A percentile compares a stretch with the other conserved stretches of the same genome.
Evolutionary conservation across 2,329 filamentous ascomycete genomes (phyloP).

Genomic region (Pseudocercospora ulei): DNA sequence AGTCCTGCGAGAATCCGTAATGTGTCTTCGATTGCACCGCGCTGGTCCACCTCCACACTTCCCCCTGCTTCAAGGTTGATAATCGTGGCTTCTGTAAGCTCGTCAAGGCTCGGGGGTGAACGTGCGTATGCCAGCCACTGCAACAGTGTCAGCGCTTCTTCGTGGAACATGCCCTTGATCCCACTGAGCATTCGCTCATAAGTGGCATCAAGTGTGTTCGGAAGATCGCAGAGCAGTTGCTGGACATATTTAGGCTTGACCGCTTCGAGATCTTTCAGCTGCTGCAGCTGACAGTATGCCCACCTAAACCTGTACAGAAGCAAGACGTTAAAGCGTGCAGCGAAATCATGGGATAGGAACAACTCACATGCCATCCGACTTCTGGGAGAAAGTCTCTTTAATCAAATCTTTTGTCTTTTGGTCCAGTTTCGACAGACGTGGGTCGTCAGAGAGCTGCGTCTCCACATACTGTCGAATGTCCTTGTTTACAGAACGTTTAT

Average conservation of each 20-base stretch:
- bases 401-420: conserved; percentile 13
- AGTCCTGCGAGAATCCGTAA: conserved; percentile 16
- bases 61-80: conserved; percentile 10
- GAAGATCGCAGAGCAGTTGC: conserved; percentile 13
- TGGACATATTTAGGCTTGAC: conserved; percentile 16
- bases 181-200: conserved; percentile 20
- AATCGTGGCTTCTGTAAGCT: conserved; percentile 20
- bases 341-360: background rate
- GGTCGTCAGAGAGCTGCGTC: conserved; percentile 13
- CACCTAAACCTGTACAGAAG: conserved; percentile 15
- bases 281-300: conserved; percentile 17
- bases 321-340: background rate
- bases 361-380: conserved; percentile 23
- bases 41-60: conserved; percentile 14
- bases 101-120: conserved; percentile 15
- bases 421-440: conserved; percentile 4
- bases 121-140: conserved; percentile 19
- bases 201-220: conserved; percentile 18
- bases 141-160: conserved; percentile 16
- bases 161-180: conserved; percentile 11
- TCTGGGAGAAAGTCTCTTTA: conserved; percentile 13
- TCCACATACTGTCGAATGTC: conserved; percentile 19
- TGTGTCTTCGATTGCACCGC: conserved; percentile 12
- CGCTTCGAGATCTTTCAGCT: conserved; percentile 17
- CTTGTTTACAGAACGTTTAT: conserved; percentile 8